Percentiles rank a stretch among this genome's conserved stretches.
Evolutionary conservation across 2,329 filamentous ascomycete species (phyloP).

Genomic region (Stagonosporopsis chrysanthemi): DNA sequence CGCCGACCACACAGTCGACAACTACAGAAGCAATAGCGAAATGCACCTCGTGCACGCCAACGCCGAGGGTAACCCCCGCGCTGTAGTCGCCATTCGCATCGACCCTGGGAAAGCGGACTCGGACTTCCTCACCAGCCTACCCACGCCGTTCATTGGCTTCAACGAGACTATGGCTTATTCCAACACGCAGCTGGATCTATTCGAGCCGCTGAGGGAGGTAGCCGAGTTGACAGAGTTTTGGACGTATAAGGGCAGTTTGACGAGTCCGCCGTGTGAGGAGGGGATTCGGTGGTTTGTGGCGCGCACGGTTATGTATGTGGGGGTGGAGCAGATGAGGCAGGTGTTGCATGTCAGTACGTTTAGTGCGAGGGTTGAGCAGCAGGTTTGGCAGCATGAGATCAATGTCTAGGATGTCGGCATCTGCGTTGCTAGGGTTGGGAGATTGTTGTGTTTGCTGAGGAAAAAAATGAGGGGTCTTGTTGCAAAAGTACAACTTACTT

Average conservation of each 20-base stretch:
- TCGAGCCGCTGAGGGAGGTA: background rate
- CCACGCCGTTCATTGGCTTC: background rate
- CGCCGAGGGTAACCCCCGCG: background rate
- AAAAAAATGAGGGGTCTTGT: too few relatives aligned
- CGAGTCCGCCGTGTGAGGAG: background rate
- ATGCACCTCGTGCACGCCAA: background rate
- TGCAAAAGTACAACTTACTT: too few relatives aligned
- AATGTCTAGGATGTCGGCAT: background rate
- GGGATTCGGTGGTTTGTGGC: slow-evolving; percentile 1
- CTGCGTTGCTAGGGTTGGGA: too few relatives aligned
- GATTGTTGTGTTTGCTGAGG: too few relatives aligned
- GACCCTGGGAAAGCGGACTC: background rate
- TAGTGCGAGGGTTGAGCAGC: background rate
- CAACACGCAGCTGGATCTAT: background rate
- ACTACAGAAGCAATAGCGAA: background rate
- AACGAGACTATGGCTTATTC: background rate
- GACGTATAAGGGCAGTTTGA: background rate
- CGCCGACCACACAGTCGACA: background rate
- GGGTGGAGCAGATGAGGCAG: background rate
- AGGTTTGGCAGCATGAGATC: slow-evolving; percentile 1
- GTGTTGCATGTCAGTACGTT: background rate
- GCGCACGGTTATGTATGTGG: background rate
- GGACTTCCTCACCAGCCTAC: background rate
- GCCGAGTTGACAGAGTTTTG: background rate
- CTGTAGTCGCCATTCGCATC: background rate